phyloP scores from a whole-genome alignment of 257 asterid genomes.

The Nicotiana noctiflora region DNA sequence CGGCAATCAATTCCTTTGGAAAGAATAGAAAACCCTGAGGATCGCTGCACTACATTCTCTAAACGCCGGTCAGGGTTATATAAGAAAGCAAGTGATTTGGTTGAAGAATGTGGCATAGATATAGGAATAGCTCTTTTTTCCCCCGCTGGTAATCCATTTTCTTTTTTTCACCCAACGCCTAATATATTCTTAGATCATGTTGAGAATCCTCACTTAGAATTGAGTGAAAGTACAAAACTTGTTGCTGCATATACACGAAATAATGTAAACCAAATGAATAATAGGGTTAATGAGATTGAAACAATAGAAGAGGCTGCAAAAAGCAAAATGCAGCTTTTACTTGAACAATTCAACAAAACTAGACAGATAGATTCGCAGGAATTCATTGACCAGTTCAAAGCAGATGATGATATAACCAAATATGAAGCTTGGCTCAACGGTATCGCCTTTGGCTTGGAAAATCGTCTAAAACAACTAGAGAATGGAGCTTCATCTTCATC shows the following conservation, averaged over 20 bases:
- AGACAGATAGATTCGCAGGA: background rate
- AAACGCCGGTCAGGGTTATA: background rate
- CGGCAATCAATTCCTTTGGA: conserved; percentile 25
- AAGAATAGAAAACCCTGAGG: conserved; percentile 12
- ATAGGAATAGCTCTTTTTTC: conserved; percentile 26
- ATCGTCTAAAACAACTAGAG: background rate
- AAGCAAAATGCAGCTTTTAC: background rate
- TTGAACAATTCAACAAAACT: background rate
- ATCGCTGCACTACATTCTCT: background rate
- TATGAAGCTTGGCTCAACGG: background rate
- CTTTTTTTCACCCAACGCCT: conserved; percentile 21
- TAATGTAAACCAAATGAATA: background rate
- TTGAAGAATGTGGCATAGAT: conserved; percentile 21
- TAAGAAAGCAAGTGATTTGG: conserved; percentile 26
- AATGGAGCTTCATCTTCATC: background rate
- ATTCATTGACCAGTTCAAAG: background rate
- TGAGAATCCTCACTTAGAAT: background rate
- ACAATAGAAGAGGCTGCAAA: background rate
- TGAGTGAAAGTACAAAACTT: background rate
- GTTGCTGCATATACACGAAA: background rate
- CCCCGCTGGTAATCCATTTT: conserved; percentile 29
- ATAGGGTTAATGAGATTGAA: background rate
- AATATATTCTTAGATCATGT: background rate
- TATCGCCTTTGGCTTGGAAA: no score
- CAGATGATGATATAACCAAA: background rate